Base-by-base conservation (phyloP, 306 rosid species). In the Alnus rubra region DNA sequence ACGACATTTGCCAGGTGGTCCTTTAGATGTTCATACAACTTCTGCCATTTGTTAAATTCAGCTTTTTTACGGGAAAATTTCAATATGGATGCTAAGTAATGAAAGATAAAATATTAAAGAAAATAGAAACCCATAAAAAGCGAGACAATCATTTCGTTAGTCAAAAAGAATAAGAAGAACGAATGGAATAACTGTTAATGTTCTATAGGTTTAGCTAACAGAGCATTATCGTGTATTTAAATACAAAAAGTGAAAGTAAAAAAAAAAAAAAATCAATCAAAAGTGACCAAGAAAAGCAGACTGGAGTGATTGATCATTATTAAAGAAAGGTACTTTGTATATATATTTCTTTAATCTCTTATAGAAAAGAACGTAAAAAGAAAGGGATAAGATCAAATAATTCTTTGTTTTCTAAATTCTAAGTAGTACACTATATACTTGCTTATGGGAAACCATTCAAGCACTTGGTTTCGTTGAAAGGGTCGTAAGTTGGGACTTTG, bases 371-470 rank as follows among this genome's bases (percentile, higher is more conserved):
- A 19, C 13, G 47, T 12, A 8, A 14, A 19, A 74, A 42, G 7
- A 15, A 73, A 30, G 28, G 39, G 3, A 1, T 23, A 19, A 48
- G 31, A 13, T 51, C 7, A 4, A 15, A 18, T 16, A 18, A 67
- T 16, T 37, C 71, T 39, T 35, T 31, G 16, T 67, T 15, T 35
- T 67, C 15, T 16, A 58, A 58, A 23, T 12, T 9, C 19, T 19
- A 65, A 16, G 14, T 13, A 31, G 68, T 1, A 62, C 19, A 58
- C 35, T 47, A 48, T 15, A 67, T 73, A 33, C 44, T 47, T 9
- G 14, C 47, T 59, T 63, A 58, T 54, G 55, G 74, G 8, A 77
- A 68, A 77, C 75, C 80, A 77, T 45, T 77, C 80, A 77, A 77
- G 80, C 28, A 23, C 28, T 23, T 23, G 28, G 28, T 23, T 23